Conservation (phyloP, 345 rosid genomes). For the Populus simonii region DNA sequence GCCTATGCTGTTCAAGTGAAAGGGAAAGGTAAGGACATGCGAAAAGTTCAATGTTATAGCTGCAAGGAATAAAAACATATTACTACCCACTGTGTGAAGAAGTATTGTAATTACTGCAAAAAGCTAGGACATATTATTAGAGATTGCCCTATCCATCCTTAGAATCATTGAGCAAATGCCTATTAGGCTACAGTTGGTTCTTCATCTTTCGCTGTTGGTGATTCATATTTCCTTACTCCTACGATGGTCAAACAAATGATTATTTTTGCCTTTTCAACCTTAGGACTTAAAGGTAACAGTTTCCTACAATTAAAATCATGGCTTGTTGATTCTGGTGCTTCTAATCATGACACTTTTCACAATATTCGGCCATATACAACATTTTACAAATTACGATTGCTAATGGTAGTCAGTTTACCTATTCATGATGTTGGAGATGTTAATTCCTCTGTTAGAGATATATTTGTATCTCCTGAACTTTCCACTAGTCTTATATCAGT, state of each 20-base stretch:
- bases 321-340: neutral
- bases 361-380: neutral
- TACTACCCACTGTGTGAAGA: neutral
- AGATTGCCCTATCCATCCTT: neutral
- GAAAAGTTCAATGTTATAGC: neutral
- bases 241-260: conserved; percentile 13
- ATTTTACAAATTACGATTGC: neutral
- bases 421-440: neutral
- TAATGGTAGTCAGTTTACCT: neutral
- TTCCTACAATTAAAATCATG: neutral
- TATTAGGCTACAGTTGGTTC: too few relatives aligned
- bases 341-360: conserved; percentile 1
- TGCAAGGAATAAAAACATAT: conserved; percentile 9
- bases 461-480: neutral
- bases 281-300: conserved; percentile 10
- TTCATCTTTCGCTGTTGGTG: neutral
- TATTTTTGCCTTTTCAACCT: neutral
- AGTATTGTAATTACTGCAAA: conserved; percentile 8
- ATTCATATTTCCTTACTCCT: neutral
- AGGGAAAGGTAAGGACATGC: neutral
- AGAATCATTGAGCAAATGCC: neutral
- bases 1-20: neutral
- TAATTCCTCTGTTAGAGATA: neutral
- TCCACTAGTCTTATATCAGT: neutral
- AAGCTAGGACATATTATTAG: conserved; percentile 3